phyloP scores from a whole-genome alignment of 352 stramenopile genomes.

The Globisporangium middletonii region DNA sequence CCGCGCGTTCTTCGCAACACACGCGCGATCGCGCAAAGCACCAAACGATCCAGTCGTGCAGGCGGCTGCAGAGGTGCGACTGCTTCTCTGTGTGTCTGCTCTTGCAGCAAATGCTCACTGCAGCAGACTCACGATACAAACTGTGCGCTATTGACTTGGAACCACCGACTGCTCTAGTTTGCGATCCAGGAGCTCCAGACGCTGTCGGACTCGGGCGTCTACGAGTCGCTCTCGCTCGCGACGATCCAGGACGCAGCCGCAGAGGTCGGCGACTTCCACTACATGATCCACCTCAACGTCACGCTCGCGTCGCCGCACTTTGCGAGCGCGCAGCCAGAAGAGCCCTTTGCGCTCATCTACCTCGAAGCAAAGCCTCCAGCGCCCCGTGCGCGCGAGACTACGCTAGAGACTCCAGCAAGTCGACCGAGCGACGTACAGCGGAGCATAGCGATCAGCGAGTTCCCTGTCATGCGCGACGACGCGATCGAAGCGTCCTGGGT shows the following conservation, averaged over 20 bases:
- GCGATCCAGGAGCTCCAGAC: constrained; percentile 44
- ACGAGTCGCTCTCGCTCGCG: constrained; percentile 47
- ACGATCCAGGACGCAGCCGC: constrained; percentile 47
- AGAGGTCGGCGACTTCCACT: constrained; percentile 75
- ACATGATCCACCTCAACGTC: constrained; percentile 66
- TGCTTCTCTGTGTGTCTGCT: neutral
- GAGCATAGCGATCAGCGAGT: constrained; percentile 80
- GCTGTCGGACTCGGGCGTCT: constrained; percentile 70
- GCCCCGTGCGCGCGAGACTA: neutral
- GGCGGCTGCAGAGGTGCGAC: constrained; percentile 30
- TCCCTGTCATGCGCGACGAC: constrained; percentile 79
- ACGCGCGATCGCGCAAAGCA: constrained; percentile 16
- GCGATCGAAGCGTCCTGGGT: constrained; percentile 79
- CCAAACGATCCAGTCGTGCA: constrained; percentile 35
- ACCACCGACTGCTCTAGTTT: constrained; percentile 27
- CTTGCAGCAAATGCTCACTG: neutral
- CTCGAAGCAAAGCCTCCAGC: constrained; percentile 48
- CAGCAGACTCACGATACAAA: no score
- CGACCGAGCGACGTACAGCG: constrained; percentile 20
- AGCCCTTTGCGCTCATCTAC: constrained; percentile 74
- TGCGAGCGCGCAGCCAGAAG: constrained; percentile 36
- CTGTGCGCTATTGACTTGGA: no score
- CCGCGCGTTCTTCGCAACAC: constrained; percentile 23
- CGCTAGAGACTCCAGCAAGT: neutral
- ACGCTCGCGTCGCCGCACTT: constrained; percentile 68